Conservation (phyloP, 75 land plant species). For the Ceratopteris richardii region DNA sequence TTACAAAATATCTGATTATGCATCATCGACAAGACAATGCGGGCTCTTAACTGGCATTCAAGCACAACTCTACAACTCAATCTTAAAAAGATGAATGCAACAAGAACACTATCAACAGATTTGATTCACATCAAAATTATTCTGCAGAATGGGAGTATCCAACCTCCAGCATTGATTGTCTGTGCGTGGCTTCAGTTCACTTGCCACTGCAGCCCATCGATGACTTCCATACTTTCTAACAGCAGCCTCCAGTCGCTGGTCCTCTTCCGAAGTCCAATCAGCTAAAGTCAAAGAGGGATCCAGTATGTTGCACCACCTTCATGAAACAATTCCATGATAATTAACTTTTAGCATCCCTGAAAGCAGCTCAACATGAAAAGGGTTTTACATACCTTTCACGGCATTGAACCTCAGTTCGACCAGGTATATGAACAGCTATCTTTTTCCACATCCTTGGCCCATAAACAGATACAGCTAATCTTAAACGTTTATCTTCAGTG, state of each 20-base stretch:
- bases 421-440: conserved; percentile 73
- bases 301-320: conserved; percentile 80
- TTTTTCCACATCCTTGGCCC: conserved; percentile 74
- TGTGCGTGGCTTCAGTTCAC: conserved; percentile 57
- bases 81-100: too few species aligned
- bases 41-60: background rate
- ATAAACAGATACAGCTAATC: conserved; percentile 64
- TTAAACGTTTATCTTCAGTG: conserved; percentile 82
- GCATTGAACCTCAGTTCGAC: conserved; percentile 83
- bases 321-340: conserved; percentile 6
- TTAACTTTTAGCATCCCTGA: background rate
- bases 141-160: too few species aligned
- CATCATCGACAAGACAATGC: background rate
- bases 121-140: background rate
- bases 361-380: background rate
- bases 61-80: background rate
- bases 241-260: conserved; percentile 46
- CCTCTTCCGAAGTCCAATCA: conserved; percentile 84
- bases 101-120: background rate
- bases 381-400: conserved; percentile 66
- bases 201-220: conserved; percentile 81
- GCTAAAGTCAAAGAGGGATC: conserved; percentile 75
- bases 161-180: conserved; percentile 90
- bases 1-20: background rate
- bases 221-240: conserved; percentile 47